These are phyloP conservation scores for Terfezia claveryi DNA, from an alignment of 495 filamentous ascomycete species.

Conservation along the genomic window DNA sequence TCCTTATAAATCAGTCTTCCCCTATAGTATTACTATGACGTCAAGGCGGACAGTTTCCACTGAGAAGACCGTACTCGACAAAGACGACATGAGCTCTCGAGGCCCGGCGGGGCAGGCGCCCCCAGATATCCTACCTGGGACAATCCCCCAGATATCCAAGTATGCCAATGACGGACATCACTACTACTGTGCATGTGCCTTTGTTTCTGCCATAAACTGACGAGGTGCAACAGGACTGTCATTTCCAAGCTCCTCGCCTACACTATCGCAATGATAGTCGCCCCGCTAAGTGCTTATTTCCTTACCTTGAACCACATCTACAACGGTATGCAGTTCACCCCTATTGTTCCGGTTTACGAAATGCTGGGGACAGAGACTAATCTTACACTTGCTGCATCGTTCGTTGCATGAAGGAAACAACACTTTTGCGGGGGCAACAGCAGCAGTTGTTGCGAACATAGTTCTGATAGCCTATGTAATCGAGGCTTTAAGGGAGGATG, in stretches of 20 bases:
- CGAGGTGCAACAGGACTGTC: constrained; percentile 36
- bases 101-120: no score
- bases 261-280: constrained; percentile 69
- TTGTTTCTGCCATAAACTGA: no score
- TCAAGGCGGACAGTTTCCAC: neutral
- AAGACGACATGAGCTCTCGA: no score
- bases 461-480: constrained; percentile 79
- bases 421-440: constrained; percentile 62
- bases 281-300: constrained; percentile 75
- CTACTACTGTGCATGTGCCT: no score
- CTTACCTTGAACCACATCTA: constrained; percentile 55
- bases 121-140: constrained; percentile 37
- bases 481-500: constrained; percentile 81
- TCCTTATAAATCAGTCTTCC: no score
- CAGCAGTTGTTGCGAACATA: constrained; percentile 75
- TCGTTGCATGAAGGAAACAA: constrained; percentile 40
- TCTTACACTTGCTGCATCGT: neutral
- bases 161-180: neutral
- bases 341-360: neutral
- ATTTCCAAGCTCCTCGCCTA: constrained; percentile 78
- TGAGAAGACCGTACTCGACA: neutral
- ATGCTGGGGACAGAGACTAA: neutral
- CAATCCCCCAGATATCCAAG: constrained; percentile 18
- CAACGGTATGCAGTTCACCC: constrained; percentile 32
- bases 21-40: no score